phyloP scores from a whole-genome alignment of 2,329 filamentous ascomycete genomes.

The Monosporascus ibericus region DNA sequence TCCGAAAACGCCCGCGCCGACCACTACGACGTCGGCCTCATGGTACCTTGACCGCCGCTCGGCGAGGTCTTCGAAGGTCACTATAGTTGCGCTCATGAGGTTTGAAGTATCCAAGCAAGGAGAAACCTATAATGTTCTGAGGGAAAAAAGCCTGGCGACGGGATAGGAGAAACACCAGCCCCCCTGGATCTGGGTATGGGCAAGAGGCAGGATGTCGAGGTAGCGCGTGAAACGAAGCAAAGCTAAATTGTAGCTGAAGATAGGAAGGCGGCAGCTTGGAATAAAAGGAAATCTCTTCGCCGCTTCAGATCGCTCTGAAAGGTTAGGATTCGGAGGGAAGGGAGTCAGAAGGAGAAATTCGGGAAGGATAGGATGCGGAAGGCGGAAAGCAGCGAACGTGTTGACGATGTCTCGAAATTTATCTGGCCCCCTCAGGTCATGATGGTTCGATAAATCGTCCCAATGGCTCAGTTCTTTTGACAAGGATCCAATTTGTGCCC shows the following conservation, averaged over 20 bases:
- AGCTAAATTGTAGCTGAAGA: too few species aligned
- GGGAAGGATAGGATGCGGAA: not conserved
- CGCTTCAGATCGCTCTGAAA: too few species aligned
- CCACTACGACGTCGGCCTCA: conserved; percentile 78
- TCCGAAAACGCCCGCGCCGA: conserved; percentile 86
- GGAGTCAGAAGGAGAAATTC: too few species aligned
- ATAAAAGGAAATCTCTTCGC: too few species aligned
- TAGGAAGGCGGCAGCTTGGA: too few species aligned
- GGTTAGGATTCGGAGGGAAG: too few species aligned
- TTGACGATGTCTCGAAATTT: not conserved
- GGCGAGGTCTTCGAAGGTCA: conserved; percentile 33
- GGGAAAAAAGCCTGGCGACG: not conserved
- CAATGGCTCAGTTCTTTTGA: conserved; percentile 2
- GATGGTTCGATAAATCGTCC: conserved; percentile 25
- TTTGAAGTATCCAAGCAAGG: conserved; percentile 1
- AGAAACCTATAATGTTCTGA: not conserved
- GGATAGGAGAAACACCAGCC: too few species aligned
- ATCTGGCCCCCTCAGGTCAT: conserved; percentile 20
- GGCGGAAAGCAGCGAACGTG: conserved; percentile 2
- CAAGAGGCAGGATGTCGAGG: too few species aligned
- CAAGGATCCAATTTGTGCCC: not conserved
- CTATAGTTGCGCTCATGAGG: conserved; percentile 26
- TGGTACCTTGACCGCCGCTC: conserved; percentile 49
- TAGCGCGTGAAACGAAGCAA: too few species aligned
- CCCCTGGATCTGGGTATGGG: too few species aligned